Conservation (phyloP, 306 rosid genomes). For the Lathyrus sativus region DNA sequence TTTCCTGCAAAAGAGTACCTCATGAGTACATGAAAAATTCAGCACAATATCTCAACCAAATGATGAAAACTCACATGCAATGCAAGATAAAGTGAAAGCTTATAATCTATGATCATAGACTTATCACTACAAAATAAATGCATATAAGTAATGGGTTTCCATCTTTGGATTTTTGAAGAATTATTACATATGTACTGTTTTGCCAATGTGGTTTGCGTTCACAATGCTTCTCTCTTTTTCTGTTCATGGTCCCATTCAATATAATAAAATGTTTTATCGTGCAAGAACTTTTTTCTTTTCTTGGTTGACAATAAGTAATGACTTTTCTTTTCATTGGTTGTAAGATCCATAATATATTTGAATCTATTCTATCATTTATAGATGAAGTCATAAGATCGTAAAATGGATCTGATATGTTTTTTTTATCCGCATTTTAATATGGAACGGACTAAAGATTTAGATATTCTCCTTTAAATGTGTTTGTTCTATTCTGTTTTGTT, state of each 20-base stretch:
- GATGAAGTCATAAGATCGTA: too few relatives aligned
- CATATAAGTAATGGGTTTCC: conserved; percentile 40
- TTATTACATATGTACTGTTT: conserved; percentile 59
- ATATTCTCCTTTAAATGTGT: too few relatives aligned
- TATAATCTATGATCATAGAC: conserved; percentile 36
- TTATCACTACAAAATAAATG: background rate
- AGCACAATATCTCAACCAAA: conserved; percentile 41
- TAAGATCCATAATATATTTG: background rate
- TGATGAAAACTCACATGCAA: conserved; percentile 75
- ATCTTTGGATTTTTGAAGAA: conserved; percentile 59
- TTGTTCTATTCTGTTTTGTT: too few relatives aligned
- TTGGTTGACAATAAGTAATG: background rate
- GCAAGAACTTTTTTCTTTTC: conserved; percentile 7
- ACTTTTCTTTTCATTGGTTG: background rate
- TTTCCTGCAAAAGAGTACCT: conserved; percentile 33
- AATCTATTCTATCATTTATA: too few relatives aligned
- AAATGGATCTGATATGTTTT: too few relatives aligned
- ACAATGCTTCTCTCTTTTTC: conserved; percentile 20
- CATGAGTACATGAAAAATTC: conserved; percentile 38
- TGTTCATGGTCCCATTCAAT: conserved; percentile 37
- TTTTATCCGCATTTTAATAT: too few relatives aligned
- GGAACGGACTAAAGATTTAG: too few relatives aligned
- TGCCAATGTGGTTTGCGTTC: conserved; percentile 36
- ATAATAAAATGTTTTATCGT: background rate
- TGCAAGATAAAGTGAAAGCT: conserved; percentile 34